Conservation (phyloP, 495 filamentous ascomycete genomes). For the Tetracladium setigerum region DNA sequence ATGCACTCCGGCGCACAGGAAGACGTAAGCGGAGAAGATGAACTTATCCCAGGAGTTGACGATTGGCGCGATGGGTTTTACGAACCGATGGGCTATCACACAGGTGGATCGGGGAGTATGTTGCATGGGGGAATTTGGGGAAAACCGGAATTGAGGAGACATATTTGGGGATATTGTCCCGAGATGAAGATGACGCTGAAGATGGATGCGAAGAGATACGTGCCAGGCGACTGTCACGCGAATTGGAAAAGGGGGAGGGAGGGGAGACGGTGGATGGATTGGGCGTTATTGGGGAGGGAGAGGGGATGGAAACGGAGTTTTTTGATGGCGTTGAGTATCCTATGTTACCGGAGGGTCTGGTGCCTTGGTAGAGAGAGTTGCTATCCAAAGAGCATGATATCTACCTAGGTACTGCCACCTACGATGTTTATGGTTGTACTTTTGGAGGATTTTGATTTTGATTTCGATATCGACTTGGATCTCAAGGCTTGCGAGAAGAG, state of each 20-base stretch:
- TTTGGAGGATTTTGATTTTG: too few species aligned
- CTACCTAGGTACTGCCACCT: too few species aligned
- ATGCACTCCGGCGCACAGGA: constrained; percentile 23
- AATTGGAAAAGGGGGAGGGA: constrained; percentile 29
- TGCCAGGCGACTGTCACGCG: constrained; percentile 29
- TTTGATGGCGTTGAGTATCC: constrained; percentile 37
- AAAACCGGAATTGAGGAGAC: constrained; percentile 29
- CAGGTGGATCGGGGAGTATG: constrained; percentile 31
- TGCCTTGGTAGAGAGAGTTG: constrained; percentile 24
- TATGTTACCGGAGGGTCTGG: constrained; percentile 25
- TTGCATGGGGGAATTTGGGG: constrained; percentile 35
- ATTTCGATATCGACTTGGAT: too few species aligned
- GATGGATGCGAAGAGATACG: constrained; percentile 37
- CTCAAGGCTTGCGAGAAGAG: too few species aligned
- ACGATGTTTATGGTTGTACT: too few species aligned
- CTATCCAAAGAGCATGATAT: too few species aligned
- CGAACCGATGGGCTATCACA: constrained; percentile 47
- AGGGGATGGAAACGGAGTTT: constrained; percentile 22
- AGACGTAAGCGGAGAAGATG: constrained; percentile 8
- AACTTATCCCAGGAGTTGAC: constrained; percentile 29
- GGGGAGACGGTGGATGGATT: constrained; percentile 12
- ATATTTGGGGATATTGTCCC: constrained; percentile 44
- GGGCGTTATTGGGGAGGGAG: constrained; percentile 11
- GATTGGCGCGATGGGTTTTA: constrained; percentile 37
- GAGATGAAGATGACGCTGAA: constrained; percentile 44